Base-by-base conservation (phyloP, 371 early-diverging fungal species). In the Umbelopsis sp. region DNA sequence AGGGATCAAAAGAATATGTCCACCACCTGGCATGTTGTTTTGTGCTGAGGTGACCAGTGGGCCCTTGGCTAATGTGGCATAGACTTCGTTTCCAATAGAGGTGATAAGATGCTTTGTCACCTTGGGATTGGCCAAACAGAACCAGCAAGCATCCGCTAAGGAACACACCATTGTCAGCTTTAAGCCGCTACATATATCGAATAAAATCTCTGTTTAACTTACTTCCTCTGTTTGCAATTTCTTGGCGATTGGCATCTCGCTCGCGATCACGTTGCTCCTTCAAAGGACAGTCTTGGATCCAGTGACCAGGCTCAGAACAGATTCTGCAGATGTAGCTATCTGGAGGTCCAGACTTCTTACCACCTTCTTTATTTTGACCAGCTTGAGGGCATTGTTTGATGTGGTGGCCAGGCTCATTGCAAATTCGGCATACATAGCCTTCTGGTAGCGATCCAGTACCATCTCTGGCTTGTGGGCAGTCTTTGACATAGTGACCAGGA, bases 51-150 rank as follows among this genome's bases (percentile, higher is more conserved):
- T 65, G 11, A 84, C 72, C 8, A 92, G 73, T 12, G 86, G 86
- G 12, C 96, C 96, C 75, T 94, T 94, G 14, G 94, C 90, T 48
- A 91, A 71, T 12, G 94, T 86, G 57, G 88, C 64, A 69, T 94
- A 96, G n/a, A 87, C 74, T 63, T 91, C 90, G 2, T 73, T 72
- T 3, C 91, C 92, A 75, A 94, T 87, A 9, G 89, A 85, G 7
- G 90, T 86, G 69, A 96, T 88, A 67, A 96, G 75, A 71, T 94
- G 94, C 76, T 91, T 91, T 66, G 90, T 92, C 6, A 92, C 74
- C 46, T 89, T 87, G 0, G 93, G 93, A 67, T 92, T 93, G 8
- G 92, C 82, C 44, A 94, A 78, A 72, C 96, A 96, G 78, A 96
- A 96, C 96, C 96, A 96, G 74, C 96, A 96, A 1, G 88, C 79